Conservation (phyloP, 805 yeast genomes). For the Candida suzukii region DNA sequence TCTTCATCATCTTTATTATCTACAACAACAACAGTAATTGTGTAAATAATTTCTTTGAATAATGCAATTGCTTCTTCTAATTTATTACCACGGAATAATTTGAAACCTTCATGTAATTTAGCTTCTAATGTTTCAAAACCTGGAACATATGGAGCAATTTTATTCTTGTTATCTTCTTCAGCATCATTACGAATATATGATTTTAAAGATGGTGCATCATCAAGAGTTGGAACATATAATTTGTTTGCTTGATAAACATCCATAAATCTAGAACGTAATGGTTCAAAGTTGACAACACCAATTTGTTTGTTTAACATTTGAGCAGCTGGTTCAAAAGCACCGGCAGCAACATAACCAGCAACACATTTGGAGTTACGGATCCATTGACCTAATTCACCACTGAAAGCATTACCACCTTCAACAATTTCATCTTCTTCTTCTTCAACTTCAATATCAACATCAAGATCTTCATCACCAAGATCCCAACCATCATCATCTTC, state of each 20-base stretch:
- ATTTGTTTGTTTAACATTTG: constrained; percentile 84
- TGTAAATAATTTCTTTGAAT: constrained; percentile 76
- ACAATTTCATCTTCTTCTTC: constrained; percentile 28
- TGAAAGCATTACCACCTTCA: constrained; percentile 27
- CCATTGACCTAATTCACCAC: constrained; percentile 72
- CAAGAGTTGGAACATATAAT: constrained; percentile 65
- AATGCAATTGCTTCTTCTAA: constrained; percentile 71
- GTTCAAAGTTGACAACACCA: constrained; percentile 83
- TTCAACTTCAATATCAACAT: constrained; percentile 41
- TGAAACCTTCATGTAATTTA: constrained; percentile 67
- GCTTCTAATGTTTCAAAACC: constrained; percentile 63
- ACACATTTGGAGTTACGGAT: constrained; percentile 82
- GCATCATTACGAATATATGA: constrained; percentile 62
- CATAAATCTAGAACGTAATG: constrained; percentile 73
- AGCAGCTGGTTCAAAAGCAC: constrained; percentile 94
- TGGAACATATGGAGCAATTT: constrained; percentile 62
- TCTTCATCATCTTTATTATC: constrained; percentile 67
- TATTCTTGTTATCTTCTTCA: constrained; percentile 44
- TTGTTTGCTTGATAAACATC: constrained; percentile 80
- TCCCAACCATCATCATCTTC: constrained; percentile 77
- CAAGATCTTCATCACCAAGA: constrained; percentile 72
- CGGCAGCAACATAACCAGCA: constrained; percentile 92
- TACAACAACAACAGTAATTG: constrained; percentile 65
- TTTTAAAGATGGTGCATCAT: constrained; percentile 64
- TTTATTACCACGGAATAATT: constrained; percentile 75